Percentiles rank a stretch among this genome's conserved stretches.
These are phyloP conservation scores for Hirsutella rhossiliensis DNA, from an alignment of 2,329 filamentous ascomycete species.

Conservation along the genomic window DNA sequence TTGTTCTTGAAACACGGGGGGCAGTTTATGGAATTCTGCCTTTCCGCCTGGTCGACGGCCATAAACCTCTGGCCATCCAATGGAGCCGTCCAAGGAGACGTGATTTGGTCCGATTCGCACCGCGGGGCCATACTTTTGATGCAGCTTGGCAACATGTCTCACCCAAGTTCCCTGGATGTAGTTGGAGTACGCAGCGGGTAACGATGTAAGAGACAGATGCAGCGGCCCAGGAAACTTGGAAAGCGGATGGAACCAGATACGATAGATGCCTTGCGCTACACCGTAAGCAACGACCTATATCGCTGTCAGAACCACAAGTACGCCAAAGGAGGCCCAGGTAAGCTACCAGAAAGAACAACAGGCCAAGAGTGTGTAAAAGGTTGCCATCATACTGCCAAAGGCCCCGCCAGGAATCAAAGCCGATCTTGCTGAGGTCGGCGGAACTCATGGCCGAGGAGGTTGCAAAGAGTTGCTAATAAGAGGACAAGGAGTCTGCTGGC, in stretches of 20 bases:
- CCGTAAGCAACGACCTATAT: conserved; percentile 4
- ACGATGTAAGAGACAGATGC: conserved; percentile 8
- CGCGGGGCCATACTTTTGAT: conserved; percentile 19
- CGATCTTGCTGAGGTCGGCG: too few relatives aligned
- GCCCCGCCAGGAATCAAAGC: too few relatives aligned
- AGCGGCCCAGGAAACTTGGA: conserved; percentile 16
- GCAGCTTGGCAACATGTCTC: conserved; percentile 9
- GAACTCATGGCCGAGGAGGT: too few relatives aligned
- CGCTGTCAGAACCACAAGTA: background rate
- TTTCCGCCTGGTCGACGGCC: conserved; percentile 10
- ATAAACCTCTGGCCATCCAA: conserved; percentile 22
- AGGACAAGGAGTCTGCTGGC: too few relatives aligned
- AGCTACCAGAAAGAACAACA: too few relatives aligned
- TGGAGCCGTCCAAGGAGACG: conserved; percentile 20
- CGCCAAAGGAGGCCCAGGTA: too few relatives aligned
- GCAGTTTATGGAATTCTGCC: conserved; percentile 7
- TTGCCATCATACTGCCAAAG: too few relatives aligned
- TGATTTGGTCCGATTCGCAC: conserved; percentile 28
- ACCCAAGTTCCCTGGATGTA: conserved; percentile 7
- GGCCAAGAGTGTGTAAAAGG: too few relatives aligned
- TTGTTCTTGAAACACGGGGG: conserved; percentile 1
- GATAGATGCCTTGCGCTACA: conserved; percentile 7
- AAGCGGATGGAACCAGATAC: conserved; percentile 17
- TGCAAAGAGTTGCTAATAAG: too few relatives aligned
- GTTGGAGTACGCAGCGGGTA: conserved; percentile 8